Evolutionary conservation across 2,329 filamentous ascomycete species (phyloP).

Genomic region (Sporothrix globosa): DNA sequence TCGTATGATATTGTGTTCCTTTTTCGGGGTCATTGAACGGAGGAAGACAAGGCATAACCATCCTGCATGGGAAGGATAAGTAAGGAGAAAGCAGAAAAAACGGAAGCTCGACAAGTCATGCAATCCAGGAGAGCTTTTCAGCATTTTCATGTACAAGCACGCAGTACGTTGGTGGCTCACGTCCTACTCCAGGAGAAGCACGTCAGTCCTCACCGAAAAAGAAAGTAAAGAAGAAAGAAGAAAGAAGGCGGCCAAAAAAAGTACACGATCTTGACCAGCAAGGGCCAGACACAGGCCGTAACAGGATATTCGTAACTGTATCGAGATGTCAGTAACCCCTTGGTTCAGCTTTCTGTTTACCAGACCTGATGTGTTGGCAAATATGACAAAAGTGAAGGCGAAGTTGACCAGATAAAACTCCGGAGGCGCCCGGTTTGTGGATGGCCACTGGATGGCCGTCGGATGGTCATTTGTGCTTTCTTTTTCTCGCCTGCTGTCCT

Average conservation of each 20-base stretch:
- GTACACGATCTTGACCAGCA: not conserved
- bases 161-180: not conserved
- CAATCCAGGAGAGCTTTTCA: too few relatives aligned
- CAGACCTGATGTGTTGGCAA: not conserved
- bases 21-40: not conserved
- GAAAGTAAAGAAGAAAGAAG: not conserved
- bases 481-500: not conserved
- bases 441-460: not conserved
- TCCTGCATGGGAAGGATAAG: too few relatives aligned
- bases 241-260: not conserved
- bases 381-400: not conserved
- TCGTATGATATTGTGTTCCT: slow-evolving; percentile 15
- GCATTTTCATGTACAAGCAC: not conserved
- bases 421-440: too few relatives aligned
- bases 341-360: not conserved
- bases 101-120: not conserved
- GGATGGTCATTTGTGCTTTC: not conserved
- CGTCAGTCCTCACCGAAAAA: not conserved
- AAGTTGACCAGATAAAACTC: not conserved
- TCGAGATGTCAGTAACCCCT: not conserved
- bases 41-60: too few relatives aligned
- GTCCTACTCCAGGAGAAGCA: too few relatives aligned
- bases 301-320: not conserved
- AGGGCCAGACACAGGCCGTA: not conserved
- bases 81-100: not conserved